Conservation (phyloP, 176 grass and related monocot species). For the Carex littledalei region DNA sequence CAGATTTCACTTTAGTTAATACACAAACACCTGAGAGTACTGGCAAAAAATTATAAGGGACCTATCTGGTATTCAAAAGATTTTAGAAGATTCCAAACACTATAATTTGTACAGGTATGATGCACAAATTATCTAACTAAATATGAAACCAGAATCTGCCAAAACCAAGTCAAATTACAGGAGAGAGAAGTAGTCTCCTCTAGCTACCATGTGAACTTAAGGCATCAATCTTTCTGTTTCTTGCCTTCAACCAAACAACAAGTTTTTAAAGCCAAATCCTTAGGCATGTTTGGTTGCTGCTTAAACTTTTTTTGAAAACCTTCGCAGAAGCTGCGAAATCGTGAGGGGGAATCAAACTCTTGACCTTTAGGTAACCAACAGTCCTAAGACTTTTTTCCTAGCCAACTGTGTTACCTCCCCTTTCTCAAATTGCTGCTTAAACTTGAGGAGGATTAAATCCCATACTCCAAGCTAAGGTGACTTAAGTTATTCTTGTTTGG, state of each 20-base stretch:
- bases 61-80: neutral
- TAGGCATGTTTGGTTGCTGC: too few species aligned
- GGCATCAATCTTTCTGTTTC: neutral
- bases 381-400: too few species aligned
- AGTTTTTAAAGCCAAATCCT: neutral
- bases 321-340: too few species aligned
- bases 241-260: neutral
- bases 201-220: neutral
- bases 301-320: too few species aligned
- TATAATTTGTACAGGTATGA: neutral
- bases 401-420: too few species aligned
- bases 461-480: too few species aligned
- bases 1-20: constrained; percentile 18
- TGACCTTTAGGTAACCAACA: too few species aligned
- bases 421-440: too few species aligned
- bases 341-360: too few species aligned
- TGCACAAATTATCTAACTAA: neutral
- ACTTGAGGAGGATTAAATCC: too few species aligned
- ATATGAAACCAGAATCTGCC: neutral
- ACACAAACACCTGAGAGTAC: neutral
- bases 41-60: neutral
- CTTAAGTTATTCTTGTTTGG: too few species aligned
- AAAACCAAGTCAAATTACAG: neutral
- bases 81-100: neutral
- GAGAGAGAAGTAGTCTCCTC: neutral